Base-by-base conservation (phyloP, 805 yeast genomes). In the Metschnikowia borealis region DNA sequence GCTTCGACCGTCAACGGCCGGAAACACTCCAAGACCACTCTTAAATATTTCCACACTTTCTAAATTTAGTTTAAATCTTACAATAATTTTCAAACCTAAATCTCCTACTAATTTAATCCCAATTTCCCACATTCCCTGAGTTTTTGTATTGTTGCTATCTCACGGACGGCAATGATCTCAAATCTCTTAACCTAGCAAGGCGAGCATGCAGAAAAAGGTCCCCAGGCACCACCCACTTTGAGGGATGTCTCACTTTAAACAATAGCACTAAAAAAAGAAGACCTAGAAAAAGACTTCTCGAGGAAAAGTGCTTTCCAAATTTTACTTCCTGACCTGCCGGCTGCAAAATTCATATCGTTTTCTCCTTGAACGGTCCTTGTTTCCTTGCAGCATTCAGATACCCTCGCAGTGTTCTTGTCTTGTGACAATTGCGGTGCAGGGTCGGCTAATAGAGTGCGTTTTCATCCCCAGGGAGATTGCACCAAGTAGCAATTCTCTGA, bases 391-490 rank as follows among this genome's bases (percentile, higher is more conserved):
- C 29, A 8, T 10, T 8, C 11, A 8, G 11, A 23, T 18, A 14
- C 18, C 8, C 38, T 36, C 38, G 20, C 21, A 36, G 18, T 10
- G 38, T 17, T 18, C 52, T 45, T 51, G 52, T 52, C 51, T 48
- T 48, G 49, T 51, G 49, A 47, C 54, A 18, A 11, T 39, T 50
- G 43, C 47, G 48, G 40, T 37, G 50, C 48, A 49, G 42, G 38
- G 39, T 44, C 46, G 29, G 31, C 23, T 32, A 18, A 29, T 20
- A 21, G 8, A 38, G 38, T 42, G 45, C 45, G 45, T 31, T 41
- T 37, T 41, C 21, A 33, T 42, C 20, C 38, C 33, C 18, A 41
- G 45, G 37, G 29, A 42, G 45, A 33, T 33, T 33, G 45, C 45
- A 42, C 33, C 26, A 41, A 31, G 44, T 41, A 42, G 45, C 45